Percentiles rank a stretch among this genome's conserved stretches.
Conservation (phyloP, 1,284 basidiomycete genomes). For the Sanghuangporus weigelae region DNA sequence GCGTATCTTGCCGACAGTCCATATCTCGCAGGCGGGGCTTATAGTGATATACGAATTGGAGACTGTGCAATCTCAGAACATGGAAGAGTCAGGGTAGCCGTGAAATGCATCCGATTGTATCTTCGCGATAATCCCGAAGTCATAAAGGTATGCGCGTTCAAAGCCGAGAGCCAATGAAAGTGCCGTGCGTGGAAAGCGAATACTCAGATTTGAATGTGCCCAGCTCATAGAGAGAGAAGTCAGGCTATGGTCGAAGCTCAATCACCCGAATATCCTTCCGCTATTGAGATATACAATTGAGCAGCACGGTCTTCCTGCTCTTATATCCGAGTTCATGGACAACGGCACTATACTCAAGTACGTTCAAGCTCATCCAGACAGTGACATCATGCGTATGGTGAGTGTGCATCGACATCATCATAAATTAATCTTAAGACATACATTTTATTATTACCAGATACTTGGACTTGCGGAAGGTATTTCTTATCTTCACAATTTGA, state of each 20-base stretch:
- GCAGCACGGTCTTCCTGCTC: background rate
- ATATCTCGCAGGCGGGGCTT: background rate
- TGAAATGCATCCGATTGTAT: conserved; percentile 6
- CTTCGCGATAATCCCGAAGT: background rate
- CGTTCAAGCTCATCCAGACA: background rate
- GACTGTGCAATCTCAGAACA: background rate
- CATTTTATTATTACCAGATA: background rate
- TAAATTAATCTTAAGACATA: background rate
- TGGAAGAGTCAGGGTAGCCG: background rate
- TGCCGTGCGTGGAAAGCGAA: too few species aligned
- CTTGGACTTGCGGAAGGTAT: conserved; percentile 12
- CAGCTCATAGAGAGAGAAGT: conserved; percentile 12
- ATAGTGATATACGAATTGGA: background rate
- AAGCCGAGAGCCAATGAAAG: too few species aligned
- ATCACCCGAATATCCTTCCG: conserved; percentile 9
- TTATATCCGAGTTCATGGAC: conserved; percentile 18
- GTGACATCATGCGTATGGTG: conserved; percentile 9
- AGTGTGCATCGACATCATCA: background rate
- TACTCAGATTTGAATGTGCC: background rate
- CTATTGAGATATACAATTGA: conserved; percentile 3
- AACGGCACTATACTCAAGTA: conserved; percentile 12
- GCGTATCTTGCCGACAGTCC: background rate
- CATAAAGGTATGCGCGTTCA: background rate
- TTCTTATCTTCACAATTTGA: conserved; percentile 11
- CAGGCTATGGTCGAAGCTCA: conserved; percentile 7